Evolutionary conservation across 2,329 filamentous ascomycete genomes (phyloP).

Genomic region (Mycocentrospora acerina): DNA sequence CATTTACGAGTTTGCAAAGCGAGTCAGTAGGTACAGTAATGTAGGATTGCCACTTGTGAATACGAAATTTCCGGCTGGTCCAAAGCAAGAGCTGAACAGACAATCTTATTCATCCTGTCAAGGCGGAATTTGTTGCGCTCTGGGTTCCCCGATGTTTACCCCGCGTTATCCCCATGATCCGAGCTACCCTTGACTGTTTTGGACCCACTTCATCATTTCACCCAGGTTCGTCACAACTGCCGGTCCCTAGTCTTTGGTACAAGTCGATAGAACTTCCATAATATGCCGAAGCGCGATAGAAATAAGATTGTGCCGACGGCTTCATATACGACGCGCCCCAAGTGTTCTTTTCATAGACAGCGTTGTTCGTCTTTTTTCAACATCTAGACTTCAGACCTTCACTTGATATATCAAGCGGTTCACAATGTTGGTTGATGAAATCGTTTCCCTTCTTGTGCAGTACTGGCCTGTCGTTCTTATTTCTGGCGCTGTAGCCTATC

Average conservation of each 20-base stretch:
- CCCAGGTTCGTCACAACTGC: constrained; percentile 4
- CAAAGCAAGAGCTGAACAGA: too few relatives aligned
- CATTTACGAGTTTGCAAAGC: too few relatives aligned
- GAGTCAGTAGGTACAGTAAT: too few relatives aligned
- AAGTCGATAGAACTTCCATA: constrained; percentile 1
- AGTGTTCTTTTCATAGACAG: background rate
- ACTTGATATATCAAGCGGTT: background rate
- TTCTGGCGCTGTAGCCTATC: constrained; percentile 31
- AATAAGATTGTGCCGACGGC: background rate
- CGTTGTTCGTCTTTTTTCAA: background rate
- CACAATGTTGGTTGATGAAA: constrained; percentile 41
- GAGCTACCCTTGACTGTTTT: too few relatives aligned
- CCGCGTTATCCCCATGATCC: too few relatives aligned
- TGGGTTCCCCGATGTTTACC: too few relatives aligned
- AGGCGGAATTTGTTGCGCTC: too few relatives aligned
- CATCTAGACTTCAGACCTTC: background rate
- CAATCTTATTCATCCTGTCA: too few relatives aligned
- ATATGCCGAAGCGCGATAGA: background rate
- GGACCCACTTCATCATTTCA: too few relatives aligned
- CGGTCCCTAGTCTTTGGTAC: background rate
- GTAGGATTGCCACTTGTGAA: too few relatives aligned
- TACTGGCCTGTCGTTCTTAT: constrained; percentile 48
- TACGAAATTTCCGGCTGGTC: too few relatives aligned
- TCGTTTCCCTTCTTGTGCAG: constrained; percentile 33
- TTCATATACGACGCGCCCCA: too few relatives aligned